A percentile compares a stretch with the other conserved stretches of the same genome.
Conservation (phyloP, 2,329 filamentous ascomycete species). For the Phialemonium atrogriseum region DNA sequence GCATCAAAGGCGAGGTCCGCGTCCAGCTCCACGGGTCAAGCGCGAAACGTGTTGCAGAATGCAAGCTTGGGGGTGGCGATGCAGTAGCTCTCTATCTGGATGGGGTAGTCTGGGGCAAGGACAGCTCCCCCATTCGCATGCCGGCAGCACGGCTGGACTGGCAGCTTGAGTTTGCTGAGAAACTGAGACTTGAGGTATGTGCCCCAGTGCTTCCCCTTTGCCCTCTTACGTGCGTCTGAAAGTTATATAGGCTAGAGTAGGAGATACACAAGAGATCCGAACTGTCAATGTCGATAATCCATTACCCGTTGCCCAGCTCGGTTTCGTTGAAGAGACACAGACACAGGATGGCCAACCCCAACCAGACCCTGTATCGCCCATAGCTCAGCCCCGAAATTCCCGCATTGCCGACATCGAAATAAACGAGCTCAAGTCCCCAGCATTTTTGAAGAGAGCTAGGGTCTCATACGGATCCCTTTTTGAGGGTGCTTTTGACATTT, state of each 20-base stretch:
- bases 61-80: slow-evolving; percentile 70
- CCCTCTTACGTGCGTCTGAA: neutral
- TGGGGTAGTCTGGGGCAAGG: slow-evolving; percentile 57
- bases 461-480: slow-evolving; percentile 62
- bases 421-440: slow-evolving; percentile 65
- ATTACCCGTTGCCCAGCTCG: neutral
- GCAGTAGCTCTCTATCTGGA: slow-evolving; percentile 60
- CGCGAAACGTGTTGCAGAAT: slow-evolving; percentile 60
- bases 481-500: slow-evolving; percentile 56
- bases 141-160: slow-evolving; percentile 47
- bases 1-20: slow-evolving; percentile 70
- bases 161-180: slow-evolving; percentile 47
- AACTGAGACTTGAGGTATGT: slow-evolving; percentile 37
- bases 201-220: neutral
- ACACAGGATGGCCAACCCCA: neutral
- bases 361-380: neutral
- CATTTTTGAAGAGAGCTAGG: slow-evolving; percentile 65
- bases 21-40: slow-evolving; percentile 64
- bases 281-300: neutral
- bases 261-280: neutral
- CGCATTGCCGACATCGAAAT: slow-evolving; percentile 27
- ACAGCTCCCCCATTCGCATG: slow-evolving; percentile 36
- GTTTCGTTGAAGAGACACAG: neutral
- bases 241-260: neutral
- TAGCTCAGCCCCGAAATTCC: too few relatives aligned